These are phyloP conservation scores for Daldinia concentrica DNA, from an alignment of 495 filamentous ascomycete genomes.

Conservation along the genomic window DNA sequence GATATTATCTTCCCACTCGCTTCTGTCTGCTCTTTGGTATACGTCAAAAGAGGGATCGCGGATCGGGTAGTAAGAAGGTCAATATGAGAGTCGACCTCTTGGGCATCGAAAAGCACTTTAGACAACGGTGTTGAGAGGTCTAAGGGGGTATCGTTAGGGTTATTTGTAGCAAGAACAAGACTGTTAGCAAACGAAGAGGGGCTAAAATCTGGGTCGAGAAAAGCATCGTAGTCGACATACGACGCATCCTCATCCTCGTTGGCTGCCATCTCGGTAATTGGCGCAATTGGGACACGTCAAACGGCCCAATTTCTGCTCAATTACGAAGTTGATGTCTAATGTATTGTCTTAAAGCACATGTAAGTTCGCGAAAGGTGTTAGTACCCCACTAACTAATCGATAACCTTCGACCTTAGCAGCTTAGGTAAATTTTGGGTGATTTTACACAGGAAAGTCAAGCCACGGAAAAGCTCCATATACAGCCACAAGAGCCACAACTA, in stretches of 20 bases:
- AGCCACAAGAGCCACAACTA: background rate
- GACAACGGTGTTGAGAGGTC: constrained; percentile 95
- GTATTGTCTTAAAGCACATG: background rate
- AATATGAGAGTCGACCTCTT: constrained; percentile 97
- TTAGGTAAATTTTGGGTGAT: no score
- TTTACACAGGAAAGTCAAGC: background rate
- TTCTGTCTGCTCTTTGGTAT: constrained; percentile 76
- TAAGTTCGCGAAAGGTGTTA: background rate
- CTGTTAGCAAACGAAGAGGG: constrained; percentile 84
- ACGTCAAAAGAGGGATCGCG: constrained; percentile 80
- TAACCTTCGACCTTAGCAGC: background rate
- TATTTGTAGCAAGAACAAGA: constrained; percentile 88
- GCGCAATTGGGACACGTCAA: constrained; percentile 11
- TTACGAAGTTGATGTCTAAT: background rate
- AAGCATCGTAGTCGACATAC: constrained; percentile 96
- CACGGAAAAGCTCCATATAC: background rate
- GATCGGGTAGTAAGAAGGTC: constrained; percentile 86
- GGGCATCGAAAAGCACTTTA: constrained; percentile 93
- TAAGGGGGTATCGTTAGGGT: constrained; percentile 85
- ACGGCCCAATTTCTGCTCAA: constrained; percentile 15
- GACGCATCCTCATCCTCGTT: constrained; percentile 67
- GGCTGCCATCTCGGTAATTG: constrained; percentile 35
- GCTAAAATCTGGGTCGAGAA: constrained; percentile 85
- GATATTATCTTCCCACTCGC: constrained; percentile 73
- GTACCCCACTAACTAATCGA: background rate